Evolutionary conservation across 192 early-diverging fungal genomes (phyloP).

Genomic region (Dispira parvispora): DNA sequence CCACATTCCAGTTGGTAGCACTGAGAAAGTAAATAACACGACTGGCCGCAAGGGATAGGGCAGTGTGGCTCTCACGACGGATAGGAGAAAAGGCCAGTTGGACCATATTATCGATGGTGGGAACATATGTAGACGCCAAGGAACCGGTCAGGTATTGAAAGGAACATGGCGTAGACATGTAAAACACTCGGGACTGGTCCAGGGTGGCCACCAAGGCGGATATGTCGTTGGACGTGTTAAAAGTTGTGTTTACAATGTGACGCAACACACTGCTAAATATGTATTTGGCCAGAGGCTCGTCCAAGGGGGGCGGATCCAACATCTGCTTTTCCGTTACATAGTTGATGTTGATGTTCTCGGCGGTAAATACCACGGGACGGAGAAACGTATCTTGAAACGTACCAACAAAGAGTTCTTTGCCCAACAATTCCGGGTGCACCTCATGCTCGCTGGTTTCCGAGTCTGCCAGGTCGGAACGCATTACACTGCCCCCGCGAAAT

Average conservation of each 20-base stretch:
- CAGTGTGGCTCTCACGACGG: constrained; percentile 20
- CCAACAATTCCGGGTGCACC: not conserved
- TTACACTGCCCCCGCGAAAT: too few relatives aligned
- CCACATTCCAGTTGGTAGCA: constrained; percentile 75
- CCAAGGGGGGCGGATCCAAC: constrained; percentile 21
- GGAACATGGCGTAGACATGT: constrained; percentile 17
- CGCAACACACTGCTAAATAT: constrained; percentile 22
- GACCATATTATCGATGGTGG: constrained; percentile 12
- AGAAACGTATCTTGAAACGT: constrained; percentile 25
- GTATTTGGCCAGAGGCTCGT: constrained; percentile 31
- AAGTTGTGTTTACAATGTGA: constrained; percentile 24
- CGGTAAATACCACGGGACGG: constrained; percentile 14
- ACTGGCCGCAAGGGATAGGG: constrained; percentile 72
- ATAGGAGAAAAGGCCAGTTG: constrained; percentile 31
- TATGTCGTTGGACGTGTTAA: constrained; percentile 22
- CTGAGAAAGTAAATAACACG: constrained; percentile 72
- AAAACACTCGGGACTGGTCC: constrained; percentile 24
- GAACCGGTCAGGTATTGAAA: constrained; percentile 19
- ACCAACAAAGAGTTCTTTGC: constrained; percentile 12
- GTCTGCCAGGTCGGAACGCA: too few relatives aligned
- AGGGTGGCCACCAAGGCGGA: constrained; percentile 25
- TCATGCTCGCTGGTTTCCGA: too few relatives aligned
- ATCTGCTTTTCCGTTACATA: not conserved
- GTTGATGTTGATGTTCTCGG: constrained; percentile 12
- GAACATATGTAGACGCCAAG: constrained; percentile 26